These are phyloP conservation scores for Hygrophila difformis DNA, from an alignment of 257 asterid genomes.

Conservation along the genomic window DNA sequence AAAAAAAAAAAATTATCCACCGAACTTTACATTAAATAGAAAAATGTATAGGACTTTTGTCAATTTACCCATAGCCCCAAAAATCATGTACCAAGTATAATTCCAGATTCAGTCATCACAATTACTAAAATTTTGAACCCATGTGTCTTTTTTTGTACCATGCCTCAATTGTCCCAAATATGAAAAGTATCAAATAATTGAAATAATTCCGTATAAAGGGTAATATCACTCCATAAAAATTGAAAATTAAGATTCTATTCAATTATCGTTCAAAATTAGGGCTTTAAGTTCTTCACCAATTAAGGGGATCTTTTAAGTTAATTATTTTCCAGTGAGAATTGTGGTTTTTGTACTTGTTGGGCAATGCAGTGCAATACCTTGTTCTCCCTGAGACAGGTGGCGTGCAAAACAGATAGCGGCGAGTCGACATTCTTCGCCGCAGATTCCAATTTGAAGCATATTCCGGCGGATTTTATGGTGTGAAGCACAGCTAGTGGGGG, in stretches of 20 bases:
- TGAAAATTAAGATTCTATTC: conserved; percentile 4
- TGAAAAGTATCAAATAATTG: no score
- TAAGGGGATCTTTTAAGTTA: no score
- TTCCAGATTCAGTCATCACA: not conserved
- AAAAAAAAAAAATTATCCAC: no score
- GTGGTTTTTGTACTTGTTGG: conserved; percentile 22
- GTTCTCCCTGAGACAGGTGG: conserved; percentile 88
- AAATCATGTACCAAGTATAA: no score
- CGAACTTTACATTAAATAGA: no score
- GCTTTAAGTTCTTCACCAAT: not conserved
- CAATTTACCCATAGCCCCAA: no score
- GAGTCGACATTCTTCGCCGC: conserved; percentile 44
- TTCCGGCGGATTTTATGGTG: conserved; percentile 41
- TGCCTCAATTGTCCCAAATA: no score
- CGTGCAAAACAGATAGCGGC: conserved; percentile 74
- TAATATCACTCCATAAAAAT: not conserved
- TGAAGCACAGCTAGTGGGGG: conserved; percentile 90
- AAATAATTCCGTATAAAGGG: no score
- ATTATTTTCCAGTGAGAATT: conserved; percentile 19
- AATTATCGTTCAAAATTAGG: not conserved
- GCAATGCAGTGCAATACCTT: conserved; percentile 63
- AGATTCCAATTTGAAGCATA: conserved; percentile 85
- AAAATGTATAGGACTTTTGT: no score
- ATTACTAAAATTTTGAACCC: not conserved
- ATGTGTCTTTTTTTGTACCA: no score